Evolutionary conservation across 108 stramenopile species (phyloP).

Genomic region (Skeletonema costatum): DNA sequence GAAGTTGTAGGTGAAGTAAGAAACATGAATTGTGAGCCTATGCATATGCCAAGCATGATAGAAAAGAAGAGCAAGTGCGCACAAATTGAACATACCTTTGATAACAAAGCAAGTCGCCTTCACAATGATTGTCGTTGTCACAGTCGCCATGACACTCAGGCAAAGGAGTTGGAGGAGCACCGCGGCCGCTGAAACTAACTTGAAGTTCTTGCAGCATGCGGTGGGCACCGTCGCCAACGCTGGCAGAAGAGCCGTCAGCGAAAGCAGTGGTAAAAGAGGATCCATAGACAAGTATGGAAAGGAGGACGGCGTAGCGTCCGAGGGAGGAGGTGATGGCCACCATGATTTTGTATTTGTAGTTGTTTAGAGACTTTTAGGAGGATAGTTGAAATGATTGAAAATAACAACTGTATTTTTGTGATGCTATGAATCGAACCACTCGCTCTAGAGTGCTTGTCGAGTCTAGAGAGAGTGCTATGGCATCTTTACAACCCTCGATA

Average conservation of each 20-base stretch:
- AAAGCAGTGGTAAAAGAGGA: neutral
- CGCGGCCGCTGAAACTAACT: neutral
- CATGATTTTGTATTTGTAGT: neutral
- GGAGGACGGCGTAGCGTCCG: neutral
- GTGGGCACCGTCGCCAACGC: neutral
- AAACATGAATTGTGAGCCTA: neutral
- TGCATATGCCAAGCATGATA: neutral
- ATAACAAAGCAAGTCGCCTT: neutral
- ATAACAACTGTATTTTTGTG: too few species aligned
- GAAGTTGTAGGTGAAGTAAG: too few species aligned
- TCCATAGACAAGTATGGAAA: neutral
- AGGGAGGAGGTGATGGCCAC: neutral
- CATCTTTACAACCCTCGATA: too few species aligned
- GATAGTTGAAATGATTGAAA: neutral
- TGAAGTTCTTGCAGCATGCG: neutral
- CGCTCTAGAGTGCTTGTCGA: too few species aligned
- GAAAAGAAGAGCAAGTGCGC: neutral
- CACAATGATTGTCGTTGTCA: constrained; percentile 1
- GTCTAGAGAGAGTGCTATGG: too few species aligned
- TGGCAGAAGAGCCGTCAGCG: neutral
- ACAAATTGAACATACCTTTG: neutral
- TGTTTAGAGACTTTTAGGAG: neutral
- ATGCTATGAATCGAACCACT: too few species aligned
- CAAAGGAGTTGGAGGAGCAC: neutral
- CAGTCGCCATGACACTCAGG: constrained; percentile 17